These are phyloP conservation scores for Trametes versicolor DNA, from an alignment of 1,284 basidiomycete species.

Conservation along the genomic window DNA sequence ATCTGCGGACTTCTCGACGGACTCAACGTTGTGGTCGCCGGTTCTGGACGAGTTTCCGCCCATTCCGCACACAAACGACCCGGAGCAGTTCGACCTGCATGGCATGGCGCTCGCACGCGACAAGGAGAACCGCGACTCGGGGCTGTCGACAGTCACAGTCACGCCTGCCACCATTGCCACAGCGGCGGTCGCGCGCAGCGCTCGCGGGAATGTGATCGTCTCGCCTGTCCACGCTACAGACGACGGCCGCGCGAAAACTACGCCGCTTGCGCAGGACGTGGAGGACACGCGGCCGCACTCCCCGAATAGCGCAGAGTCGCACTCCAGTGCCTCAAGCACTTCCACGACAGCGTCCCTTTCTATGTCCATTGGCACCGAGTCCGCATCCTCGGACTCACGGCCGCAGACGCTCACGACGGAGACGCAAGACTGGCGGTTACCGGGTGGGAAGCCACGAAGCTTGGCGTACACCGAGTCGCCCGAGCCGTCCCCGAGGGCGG, in stretches of 20 bases:
- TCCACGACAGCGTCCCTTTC: slow-evolving; percentile 35
- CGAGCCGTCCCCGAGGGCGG: slow-evolving; percentile 38
- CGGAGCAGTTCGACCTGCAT: slow-evolving; percentile 32
- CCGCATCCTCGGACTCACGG: slow-evolving; percentile 36
- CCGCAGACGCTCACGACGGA: slow-evolving; percentile 36
- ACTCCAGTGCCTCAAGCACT: slow-evolving; percentile 40
- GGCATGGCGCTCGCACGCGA: slow-evolving; percentile 35
- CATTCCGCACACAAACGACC: slow-evolving; percentile 25
- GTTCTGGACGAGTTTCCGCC: slow-evolving; percentile 36
- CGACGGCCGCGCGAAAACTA: slow-evolving; percentile 22
- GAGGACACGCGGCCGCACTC: slow-evolving; percentile 38
- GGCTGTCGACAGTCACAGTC: slow-evolving; percentile 46
- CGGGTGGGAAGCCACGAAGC: slow-evolving; percentile 23
- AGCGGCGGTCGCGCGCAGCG: slow-evolving; percentile 42
- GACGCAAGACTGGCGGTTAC: slow-evolving; percentile 34
- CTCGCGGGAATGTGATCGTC: slow-evolving; percentile 41
- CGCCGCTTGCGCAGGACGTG: slow-evolving; percentile 24
- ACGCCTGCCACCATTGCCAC: slow-evolving; percentile 46
- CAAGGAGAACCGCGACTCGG: slow-evolving; percentile 47
- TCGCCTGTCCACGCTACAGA: slow-evolving; percentile 35
- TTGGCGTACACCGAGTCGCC: slow-evolving; percentile 42
- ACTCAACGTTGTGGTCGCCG: slow-evolving; percentile 32
- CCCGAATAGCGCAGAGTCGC: slow-evolving; percentile 42
- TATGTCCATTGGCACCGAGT: slow-evolving; percentile 33
- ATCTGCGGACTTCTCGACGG: slow-evolving; percentile 28